Evolutionary conservation across 1,284 basidiomycete genomes (phyloP), one percentile per base, ranked within the genome.

Genomic region (Ustilago loliicola): DNA sequence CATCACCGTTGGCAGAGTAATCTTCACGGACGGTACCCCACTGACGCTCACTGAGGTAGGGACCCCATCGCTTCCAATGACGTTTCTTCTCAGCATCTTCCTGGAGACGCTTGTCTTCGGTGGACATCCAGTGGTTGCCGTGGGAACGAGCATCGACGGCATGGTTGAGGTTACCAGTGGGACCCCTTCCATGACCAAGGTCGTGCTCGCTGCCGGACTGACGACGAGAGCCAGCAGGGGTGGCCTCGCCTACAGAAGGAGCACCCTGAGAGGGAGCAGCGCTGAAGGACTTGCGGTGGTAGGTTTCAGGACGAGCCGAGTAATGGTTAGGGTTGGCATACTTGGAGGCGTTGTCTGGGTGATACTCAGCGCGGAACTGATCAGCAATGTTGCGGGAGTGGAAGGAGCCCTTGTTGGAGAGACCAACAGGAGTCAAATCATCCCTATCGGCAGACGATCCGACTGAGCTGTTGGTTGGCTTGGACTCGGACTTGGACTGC

Each of bases 1-100:
- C 96, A 86, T 99, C 94, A 62, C 96, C 96, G 86, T 98, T 93
- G 38, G 90, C 91, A 52, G 95, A 98, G 88, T 99, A 99, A 87
- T 99, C 96, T 87, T 99, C 96, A 74, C 96, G 92, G 45, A 99
- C 96, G 25, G 96, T 98, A 34, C 94, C 95, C 96, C 96, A 99
- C 90, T 98, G 96, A 70, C 96, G 90, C 88, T 99, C 96, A 75
- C 92, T 93, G 72, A 99, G 90, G 88, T 98, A 98, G 19, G 96
- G 96, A 30, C 96, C 96, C 96, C 96, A 98, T 81, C 94, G 90
- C 88, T 98, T 98, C 96, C 96, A 99, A 87, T 98, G 95, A 48
- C 89, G 88, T 73, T 91, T 89, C 80, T 91, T 91, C 64, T 88
- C 87, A 67, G 88, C 89, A 73, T 92, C 91, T 82, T 94, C 91